Evolutionary conservation across 2,329 filamentous ascomycete species (phyloP).

Genomic region (Nectriaceae sp.): DNA sequence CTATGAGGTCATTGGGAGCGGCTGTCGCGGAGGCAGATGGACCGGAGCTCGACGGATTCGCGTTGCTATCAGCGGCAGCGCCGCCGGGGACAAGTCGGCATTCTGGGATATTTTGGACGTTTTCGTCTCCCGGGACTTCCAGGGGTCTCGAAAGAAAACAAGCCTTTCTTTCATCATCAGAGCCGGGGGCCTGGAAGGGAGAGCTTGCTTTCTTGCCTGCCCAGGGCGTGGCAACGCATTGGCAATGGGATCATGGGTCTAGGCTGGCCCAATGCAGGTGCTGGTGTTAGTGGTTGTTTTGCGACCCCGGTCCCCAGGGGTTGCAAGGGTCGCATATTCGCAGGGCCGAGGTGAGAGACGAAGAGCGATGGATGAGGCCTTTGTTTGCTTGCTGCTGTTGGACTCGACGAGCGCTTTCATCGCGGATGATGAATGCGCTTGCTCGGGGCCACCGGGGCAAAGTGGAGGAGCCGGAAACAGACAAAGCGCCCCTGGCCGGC

Average conservation of each 20-base stretch:
- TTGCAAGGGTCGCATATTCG: background rate
- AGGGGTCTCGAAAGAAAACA: no score
- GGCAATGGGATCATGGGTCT: background rate
- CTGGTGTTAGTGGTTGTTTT: background rate
- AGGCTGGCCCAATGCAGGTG: background rate
- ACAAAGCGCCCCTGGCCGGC: slow-evolving; percentile 25
- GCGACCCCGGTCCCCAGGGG: no score
- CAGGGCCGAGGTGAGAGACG: background rate
- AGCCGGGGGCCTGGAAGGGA: no score
- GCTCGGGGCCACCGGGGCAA: slow-evolving; percentile 12
- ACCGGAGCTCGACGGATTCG: slow-evolving; percentile 9
- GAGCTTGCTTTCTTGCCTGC: background rate
- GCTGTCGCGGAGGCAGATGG: slow-evolving; percentile 20
- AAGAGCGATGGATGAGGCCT: slow-evolving; percentile 13
- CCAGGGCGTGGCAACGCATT: background rate
- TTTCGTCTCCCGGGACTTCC: slow-evolving; percentile 11
- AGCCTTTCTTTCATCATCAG: no score
- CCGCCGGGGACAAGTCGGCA: slow-evolving; percentile 25
- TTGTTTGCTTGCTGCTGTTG: slow-evolving; percentile 22
- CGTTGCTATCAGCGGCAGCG: slow-evolving; percentile 15
- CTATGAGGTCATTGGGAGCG: slow-evolving; percentile 29
- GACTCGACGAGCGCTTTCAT: background rate
- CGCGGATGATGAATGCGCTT: slow-evolving; percentile 7
- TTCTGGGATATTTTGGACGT: slow-evolving; percentile 8
- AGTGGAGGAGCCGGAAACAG: slow-evolving; percentile 20